phyloP scores from a whole-genome alignment of 73 alveolate species.

The Durusdinium trenchii region DNA sequence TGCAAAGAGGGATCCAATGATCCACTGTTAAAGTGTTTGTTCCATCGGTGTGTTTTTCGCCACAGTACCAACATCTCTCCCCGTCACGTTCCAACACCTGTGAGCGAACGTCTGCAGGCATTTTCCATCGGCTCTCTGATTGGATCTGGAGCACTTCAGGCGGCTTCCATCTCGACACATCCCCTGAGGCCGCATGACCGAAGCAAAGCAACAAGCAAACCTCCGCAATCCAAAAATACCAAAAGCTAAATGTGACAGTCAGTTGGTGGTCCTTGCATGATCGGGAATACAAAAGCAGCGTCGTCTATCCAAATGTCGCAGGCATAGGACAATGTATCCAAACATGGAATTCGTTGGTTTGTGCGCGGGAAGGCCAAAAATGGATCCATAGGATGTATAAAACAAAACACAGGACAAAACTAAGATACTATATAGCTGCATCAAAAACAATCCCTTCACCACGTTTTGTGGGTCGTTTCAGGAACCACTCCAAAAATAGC shows the following conservation, averaged over 20 bases:
- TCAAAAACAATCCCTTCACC: too few relatives aligned
- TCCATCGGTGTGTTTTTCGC: constrained; percentile 7
- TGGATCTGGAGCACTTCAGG: constrained; percentile 69
- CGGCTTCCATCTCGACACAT: constrained; percentile 74
- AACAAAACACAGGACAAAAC: too few relatives aligned
- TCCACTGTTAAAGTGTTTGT: constrained; percentile 41
- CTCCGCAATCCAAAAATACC: too few relatives aligned
- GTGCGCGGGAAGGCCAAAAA: too few relatives aligned
- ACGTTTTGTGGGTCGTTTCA: too few relatives aligned
- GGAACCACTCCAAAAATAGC: too few relatives aligned
- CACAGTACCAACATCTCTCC: constrained; percentile 74
- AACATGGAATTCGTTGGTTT: background rate
- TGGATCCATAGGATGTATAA: too few relatives aligned
- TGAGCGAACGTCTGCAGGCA: constrained; percentile 27
- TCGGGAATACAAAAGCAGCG: too few relatives aligned
- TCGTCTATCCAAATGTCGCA: background rate
- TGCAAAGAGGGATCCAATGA: constrained; percentile 95
- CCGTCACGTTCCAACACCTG: constrained; percentile 35
- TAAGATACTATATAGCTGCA: too few relatives aligned
- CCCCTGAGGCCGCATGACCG: background rate
- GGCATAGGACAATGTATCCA: background rate
- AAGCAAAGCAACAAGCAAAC: background rate
- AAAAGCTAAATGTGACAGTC: background rate
- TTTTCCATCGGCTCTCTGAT: constrained; percentile 77
- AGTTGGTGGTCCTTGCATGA: too few relatives aligned